A percentile compares a stretch with the other conserved stretches of the same genome.
Evolutionary conservation across 2,329 filamentous ascomycete genomes (phyloP).

Genomic region (Sarocladium brachiariae): DNA sequence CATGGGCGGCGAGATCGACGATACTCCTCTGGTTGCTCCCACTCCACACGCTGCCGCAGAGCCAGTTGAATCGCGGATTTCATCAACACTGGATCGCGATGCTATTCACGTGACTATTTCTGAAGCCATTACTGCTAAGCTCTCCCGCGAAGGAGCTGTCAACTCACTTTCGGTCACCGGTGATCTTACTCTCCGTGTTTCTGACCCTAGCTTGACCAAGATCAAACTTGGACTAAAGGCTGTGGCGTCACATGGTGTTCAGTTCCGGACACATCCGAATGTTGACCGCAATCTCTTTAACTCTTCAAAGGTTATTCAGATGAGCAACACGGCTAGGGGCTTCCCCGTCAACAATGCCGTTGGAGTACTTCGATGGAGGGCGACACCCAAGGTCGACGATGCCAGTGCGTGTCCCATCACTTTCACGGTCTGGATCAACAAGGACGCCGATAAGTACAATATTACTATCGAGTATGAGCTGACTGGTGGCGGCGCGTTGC

Average conservation of each 20-base stretch:
- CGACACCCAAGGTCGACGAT: conserved; percentile 74
- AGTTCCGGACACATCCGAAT: conserved; percentile 94
- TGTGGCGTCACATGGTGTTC: conserved; percentile 71
- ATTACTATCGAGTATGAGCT: conserved; percentile 96
- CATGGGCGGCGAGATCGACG: conserved; percentile 78
- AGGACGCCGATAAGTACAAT: conserved; percentile 74
- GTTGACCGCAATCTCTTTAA: conserved; percentile 88
- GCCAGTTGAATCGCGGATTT: conserved; percentile 46
- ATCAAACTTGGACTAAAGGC: conserved; percentile 77
- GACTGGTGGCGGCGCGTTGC: conserved; percentile 69
- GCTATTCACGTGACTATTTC: conserved; percentile 82
- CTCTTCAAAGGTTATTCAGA: conserved; percentile 75
- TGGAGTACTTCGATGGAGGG: conserved; percentile 88
- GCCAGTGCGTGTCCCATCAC: conserved; percentile 79
- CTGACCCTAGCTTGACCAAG: conserved; percentile 83
- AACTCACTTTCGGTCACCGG: conserved; percentile 86
- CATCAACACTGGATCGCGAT: conserved; percentile 69
- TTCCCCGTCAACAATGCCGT: conserved; percentile 95
- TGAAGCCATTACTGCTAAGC: conserved; percentile 82
- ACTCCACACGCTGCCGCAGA: conserved; percentile 45
- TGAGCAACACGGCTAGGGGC: conserved; percentile 78
- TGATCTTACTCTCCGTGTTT: conserved; percentile 84
- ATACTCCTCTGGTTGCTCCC: conserved; percentile 62
- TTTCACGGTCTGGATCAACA: conserved; percentile 97
- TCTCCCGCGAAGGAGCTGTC: conserved; percentile 80